Evolutionary conservation across 1,284 basidiomycete genomes (phyloP).

Genomic region (Xerocomus cyaneibrunnescens): DNA sequence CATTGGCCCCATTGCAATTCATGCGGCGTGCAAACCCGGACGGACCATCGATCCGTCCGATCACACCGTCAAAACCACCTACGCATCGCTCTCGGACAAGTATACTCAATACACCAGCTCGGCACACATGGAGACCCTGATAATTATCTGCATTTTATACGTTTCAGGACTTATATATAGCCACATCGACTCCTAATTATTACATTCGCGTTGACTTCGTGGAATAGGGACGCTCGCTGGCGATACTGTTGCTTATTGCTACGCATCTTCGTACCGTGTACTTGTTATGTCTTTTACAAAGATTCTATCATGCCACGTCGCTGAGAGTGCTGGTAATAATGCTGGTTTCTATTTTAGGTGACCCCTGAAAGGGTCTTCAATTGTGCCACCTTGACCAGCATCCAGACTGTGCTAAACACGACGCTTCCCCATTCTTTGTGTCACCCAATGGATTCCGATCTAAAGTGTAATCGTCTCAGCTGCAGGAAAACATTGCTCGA

Average conservation of each 20-base stretch:
- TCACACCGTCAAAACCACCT: conserved; percentile 44
- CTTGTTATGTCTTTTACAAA: conserved; percentile 20
- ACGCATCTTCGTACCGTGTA: conserved; percentile 30
- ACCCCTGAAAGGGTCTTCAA: not conserved
- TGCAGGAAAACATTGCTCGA: conserved; percentile 65
- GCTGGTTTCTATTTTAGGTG: conserved; percentile 9
- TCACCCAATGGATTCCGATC: conserved; percentile 43
- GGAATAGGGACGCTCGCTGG: conserved; percentile 29
- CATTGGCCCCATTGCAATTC: conserved; percentile 56
- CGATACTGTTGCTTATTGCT: conserved; percentile 25
- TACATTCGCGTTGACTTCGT: conserved; percentile 32
- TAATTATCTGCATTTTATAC: conserved; percentile 14
- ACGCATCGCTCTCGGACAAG: conserved; percentile 33
- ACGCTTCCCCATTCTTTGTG: not conserved
- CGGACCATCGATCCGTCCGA: conserved; percentile 38
- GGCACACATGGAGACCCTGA: conserved; percentile 38
- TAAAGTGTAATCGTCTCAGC: conserved; percentile 74
- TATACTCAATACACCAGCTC: conserved; percentile 37
- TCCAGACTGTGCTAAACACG: not conserved
- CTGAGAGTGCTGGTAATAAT: too few species aligned
- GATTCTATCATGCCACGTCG: conserved; percentile 7
- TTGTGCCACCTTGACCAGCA: too few species aligned
- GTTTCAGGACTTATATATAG: conserved; percentile 18
- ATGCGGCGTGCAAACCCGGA: conserved; percentile 51
- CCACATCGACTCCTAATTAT: conserved; percentile 24